These are phyloP conservation scores for Plasmodium gonderi DNA, from an alignment of 169 alveolate species.

Conservation along the genomic window DNA sequence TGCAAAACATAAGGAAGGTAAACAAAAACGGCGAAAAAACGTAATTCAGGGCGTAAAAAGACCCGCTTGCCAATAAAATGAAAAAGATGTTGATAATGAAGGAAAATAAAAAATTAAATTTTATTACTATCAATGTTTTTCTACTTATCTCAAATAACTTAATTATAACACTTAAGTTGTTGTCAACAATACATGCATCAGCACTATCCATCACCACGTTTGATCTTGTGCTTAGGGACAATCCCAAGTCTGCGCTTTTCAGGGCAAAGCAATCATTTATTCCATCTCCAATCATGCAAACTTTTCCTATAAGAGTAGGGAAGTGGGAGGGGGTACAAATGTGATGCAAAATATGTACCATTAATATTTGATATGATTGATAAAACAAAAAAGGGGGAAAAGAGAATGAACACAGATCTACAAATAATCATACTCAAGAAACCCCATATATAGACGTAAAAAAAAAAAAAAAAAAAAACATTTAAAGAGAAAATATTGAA, in stretches of 20 bases:
- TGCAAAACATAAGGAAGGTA: constrained; percentile 70
- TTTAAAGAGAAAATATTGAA: background rate
- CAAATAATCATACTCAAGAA: too few species aligned
- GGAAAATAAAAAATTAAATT: constrained; percentile 65
- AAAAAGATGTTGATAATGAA: constrained; percentile 62
- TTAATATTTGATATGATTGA: too few species aligned
- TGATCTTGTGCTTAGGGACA: constrained; percentile 62
- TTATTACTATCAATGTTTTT: constrained; percentile 61
- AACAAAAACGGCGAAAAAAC: constrained; percentile 64
- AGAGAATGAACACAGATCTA: too few species aligned
- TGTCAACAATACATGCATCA: constrained; percentile 71
- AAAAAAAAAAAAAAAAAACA: background rate
- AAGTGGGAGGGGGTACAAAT: background rate
- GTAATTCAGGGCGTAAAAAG: constrained; percentile 56
- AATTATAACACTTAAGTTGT: constrained; percentile 51
- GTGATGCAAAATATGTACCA: too few species aligned
- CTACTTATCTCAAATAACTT: constrained; percentile 63
- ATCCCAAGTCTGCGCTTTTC: constrained; percentile 66
- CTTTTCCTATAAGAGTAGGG: constrained; percentile 28
- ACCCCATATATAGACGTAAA: background rate
- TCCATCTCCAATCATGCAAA: constrained; percentile 73
- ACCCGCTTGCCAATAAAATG: constrained; percentile 73
- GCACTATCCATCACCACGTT: constrained; percentile 74
- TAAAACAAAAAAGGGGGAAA: too few species aligned
- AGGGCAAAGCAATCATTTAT: constrained; percentile 73